Percentiles rank a stretch among this genome's conserved stretches.
These are phyloP conservation scores for Cystobasidium tubakii DNA, from an alignment of 768 basidiomycete genomes.

Conservation along the genomic window DNA sequence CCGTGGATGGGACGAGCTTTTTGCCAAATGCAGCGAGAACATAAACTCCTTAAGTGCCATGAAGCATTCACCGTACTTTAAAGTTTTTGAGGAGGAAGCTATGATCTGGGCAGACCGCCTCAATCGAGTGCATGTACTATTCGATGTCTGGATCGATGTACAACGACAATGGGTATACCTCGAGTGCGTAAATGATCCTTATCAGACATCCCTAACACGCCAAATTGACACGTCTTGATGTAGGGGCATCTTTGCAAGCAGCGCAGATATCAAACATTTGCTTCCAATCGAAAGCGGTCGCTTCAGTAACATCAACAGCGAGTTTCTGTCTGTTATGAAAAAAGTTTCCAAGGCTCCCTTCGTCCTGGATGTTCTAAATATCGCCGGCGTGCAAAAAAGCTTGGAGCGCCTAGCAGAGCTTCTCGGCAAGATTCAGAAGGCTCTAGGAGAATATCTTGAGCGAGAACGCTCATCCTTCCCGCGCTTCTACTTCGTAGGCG, in stretches of 20 bases:
- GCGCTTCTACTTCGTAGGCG: slow-evolving; percentile 98
- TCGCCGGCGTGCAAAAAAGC: slow-evolving; percentile 91
- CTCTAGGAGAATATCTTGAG: slow-evolving; percentile 95
- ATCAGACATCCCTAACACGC: too few species aligned
- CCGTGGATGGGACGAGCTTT: slow-evolving; percentile 53
- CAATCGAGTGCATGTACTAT: slow-evolving; percentile 90
- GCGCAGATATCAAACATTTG: slow-evolving; percentile 97
- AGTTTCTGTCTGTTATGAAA: slow-evolving; percentile 98
- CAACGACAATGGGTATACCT: slow-evolving; percentile 99
- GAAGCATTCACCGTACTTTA: slow-evolving; percentile 97
- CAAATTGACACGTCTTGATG: too few species aligned
- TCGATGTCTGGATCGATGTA: slow-evolving; percentile 99
- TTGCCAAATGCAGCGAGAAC: slow-evolving; percentile 90
- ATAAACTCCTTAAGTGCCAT: slow-evolving; percentile 91
- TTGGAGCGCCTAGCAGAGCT: slow-evolving; percentile 92
- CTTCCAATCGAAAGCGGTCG: slow-evolving; percentile 86
- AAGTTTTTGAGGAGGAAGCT: slow-evolving; percentile 60
- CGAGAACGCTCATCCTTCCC: slow-evolving; percentile 96
- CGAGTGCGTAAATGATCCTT: slow-evolving; percentile 52
- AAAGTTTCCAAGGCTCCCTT: slow-evolving; percentile 99
- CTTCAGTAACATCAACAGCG: slow-evolving; percentile 96
- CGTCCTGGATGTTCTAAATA: slow-evolving; percentile 92
- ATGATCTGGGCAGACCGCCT: slow-evolving; percentile 43
- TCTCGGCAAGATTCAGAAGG: slow-evolving; percentile 97
- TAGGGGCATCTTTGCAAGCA: slow-evolving; percentile 95